Evolutionary conservation across 176 grass and related monocot genomes (phyloP).

Genomic region (Cenchrus purpureus): DNA sequence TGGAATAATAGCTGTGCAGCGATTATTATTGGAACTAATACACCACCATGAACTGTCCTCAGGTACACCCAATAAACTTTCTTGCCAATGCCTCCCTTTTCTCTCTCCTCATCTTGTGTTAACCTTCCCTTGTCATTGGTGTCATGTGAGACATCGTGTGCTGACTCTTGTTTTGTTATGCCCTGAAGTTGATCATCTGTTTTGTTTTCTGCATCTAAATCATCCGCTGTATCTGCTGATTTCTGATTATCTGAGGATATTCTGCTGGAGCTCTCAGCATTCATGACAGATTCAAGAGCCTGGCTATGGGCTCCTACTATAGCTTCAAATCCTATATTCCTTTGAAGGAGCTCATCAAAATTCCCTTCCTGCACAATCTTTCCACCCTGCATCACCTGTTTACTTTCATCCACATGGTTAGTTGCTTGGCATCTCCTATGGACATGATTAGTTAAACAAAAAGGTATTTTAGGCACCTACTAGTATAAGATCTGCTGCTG

Average conservation of each 20-base stretch:
- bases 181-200: slow-evolving; percentile 53
- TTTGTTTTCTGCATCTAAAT: slow-evolving; percentile 53
- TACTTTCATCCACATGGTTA: slow-evolving; percentile 34
- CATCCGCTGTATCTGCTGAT: slow-evolving; percentile 43
- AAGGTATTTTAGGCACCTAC: slow-evolving; percentile 48
- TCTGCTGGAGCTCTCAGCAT: slow-evolving; percentile 85
- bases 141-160: slow-evolving; percentile 62
- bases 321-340: slow-evolving; percentile 84
- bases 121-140: slow-evolving; percentile 75
- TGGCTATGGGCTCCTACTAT: slow-evolving; percentile 93
- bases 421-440: slow-evolving; percentile 28
- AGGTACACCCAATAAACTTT: slow-evolving; percentile 85
- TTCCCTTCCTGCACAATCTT: slow-evolving; percentile 77
- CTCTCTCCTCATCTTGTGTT: slow-evolving; percentile 91
- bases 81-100: slow-evolving; percentile 87
- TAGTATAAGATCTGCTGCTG: slow-evolving; percentile 83
- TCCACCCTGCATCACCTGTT: slow-evolving; percentile 95
- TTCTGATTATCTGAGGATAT: slow-evolving; percentile 38
- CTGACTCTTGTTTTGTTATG: slow-evolving; percentile 83
- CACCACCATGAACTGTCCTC: slow-evolving; percentile 68
- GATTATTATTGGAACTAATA: slow-evolving; percentile 72
- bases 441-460: slow-evolving; percentile 14
- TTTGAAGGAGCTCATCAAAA: slow-evolving; percentile 81
- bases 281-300: slow-evolving; percentile 84
- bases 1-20: slow-evolving; percentile 74